Percentiles rank a stretch among this genome's conserved stretches.
These are phyloP conservation scores for Neckera pumila DNA, from an alignment of 225 moss, liverwort and hornwort species.

Conservation along the genomic window DNA sequence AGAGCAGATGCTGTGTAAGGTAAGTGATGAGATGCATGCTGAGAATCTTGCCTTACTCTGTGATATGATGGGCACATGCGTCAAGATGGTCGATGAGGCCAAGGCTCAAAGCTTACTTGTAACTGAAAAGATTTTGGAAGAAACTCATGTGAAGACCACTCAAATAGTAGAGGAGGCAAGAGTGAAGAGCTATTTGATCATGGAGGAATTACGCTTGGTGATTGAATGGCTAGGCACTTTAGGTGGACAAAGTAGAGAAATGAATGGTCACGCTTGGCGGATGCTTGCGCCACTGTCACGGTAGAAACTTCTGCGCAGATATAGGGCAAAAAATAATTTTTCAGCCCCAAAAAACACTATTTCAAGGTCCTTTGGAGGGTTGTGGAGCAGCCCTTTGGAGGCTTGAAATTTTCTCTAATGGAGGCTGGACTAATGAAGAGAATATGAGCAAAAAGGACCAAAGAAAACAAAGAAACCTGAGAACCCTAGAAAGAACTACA, in stretches of 20 bases:
- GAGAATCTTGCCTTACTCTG: background rate
- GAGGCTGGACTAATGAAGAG: too few species aligned
- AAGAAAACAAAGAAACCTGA: too few species aligned
- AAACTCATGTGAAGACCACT: conserved; percentile 24
- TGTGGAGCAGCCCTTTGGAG: too few species aligned
- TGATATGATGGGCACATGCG: conserved; percentile 22
- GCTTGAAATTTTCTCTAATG: too few species aligned
- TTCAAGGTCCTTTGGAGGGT: too few species aligned
- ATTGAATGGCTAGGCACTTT: background rate
- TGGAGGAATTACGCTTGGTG: conserved; percentile 29
- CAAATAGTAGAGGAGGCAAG: conserved; percentile 34
- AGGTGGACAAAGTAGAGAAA: background rate
- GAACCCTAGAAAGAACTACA: too few species aligned
- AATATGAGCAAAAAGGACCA: too few species aligned
- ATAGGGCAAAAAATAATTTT: too few species aligned
- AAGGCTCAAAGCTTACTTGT: conserved; percentile 27
- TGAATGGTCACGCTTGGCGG: background rate
- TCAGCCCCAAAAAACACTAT: too few species aligned
- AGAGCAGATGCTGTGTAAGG: background rate
- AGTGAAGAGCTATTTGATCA: conserved; percentile 14
- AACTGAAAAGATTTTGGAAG: conserved; percentile 22
- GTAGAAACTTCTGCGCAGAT: too few species aligned
- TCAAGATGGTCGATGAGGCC: conserved; percentile 48
- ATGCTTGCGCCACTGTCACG: too few species aligned
- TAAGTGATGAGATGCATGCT: conserved; percentile 13